Evolutionary conservation across 208 protist species (phyloP).

Genomic region (Trypanosoma boissoni): DNA sequence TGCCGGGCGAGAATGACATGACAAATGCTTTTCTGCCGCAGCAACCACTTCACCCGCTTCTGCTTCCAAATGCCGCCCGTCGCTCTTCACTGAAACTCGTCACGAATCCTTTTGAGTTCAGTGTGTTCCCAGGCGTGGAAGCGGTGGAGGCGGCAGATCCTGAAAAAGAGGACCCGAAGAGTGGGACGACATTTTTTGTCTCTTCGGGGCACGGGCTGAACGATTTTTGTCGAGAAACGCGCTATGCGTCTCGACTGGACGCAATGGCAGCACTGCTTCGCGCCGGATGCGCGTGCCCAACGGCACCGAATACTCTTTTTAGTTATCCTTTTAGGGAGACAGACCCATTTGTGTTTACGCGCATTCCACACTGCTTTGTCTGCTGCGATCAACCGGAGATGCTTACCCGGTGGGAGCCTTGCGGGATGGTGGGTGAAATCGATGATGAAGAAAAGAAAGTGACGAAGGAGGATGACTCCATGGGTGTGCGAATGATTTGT

Average conservation of each 20-base stretch:
- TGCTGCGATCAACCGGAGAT: conserved; percentile 83
- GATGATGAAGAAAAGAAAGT: conserved; percentile 10
- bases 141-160: conserved; percentile 5
- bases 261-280: conserved; percentile 71
- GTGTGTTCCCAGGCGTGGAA: conserved; percentile 16
- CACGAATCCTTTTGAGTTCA: conserved; percentile 85
- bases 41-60: conserved; percentile 88
- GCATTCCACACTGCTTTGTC: conserved; percentile 79
- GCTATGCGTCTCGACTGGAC: conserved; percentile 48
- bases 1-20: conserved; percentile 90
- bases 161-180: not conserved
- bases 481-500: conserved; percentile 67
- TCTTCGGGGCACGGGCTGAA: conserved; percentile 87
- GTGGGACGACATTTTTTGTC: conserved; percentile 55
- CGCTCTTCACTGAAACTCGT: conserved; percentile 76
- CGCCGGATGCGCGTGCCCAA: conserved; percentile 82
- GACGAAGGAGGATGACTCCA: not conserved
- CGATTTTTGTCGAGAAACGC: conserved; percentile 76
- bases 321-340: conserved; percentile 86
- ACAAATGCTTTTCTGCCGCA: conserved; percentile 89
- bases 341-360: conserved; percentile 86
- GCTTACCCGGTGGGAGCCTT: conserved; percentile 58
- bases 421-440: conserved; percentile 12
- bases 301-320: conserved; percentile 90
- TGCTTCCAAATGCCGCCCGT: conserved; percentile 63